Evolutionary conservation across 768 basidiomycete species (phyloP), one percentile per base, ranked within the genome.

Genomic region (Boletus tomentosulus): DNA sequence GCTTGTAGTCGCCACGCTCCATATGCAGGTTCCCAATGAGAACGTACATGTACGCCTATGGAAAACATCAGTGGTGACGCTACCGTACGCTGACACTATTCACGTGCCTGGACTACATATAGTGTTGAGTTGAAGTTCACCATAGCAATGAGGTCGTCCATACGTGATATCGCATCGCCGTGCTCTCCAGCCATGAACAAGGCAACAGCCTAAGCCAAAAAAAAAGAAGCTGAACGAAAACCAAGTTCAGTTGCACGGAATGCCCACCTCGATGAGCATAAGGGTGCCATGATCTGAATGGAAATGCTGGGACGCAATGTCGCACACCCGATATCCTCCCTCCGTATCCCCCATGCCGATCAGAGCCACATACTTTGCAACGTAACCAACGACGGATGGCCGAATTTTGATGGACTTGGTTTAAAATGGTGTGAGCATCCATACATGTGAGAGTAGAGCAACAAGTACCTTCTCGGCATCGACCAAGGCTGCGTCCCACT

Each of bases 161-260:
- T 6, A 4, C 45, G 51, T 3, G 55, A 59, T 44, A 57, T 48
- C 6, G 51, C 58, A 30, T 44, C 33, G 5, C 8, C 28, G 6
- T 49, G n/a, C 5, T 56, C 44, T 30, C 57, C 57, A 5, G 42
- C 46, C 47, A 52, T 41, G 19, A 46, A 56, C 1, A 52, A 7
- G 22, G 56, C 37, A 6, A 58, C n/a, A 2, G 54, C 54, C 57
- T 56, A 12, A 27, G 9, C 3, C 15, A 7, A 7, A 33, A 22
- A n/a, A 19, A 0, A 19, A 22, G 6, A 24, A 43, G 4, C 19
- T 19, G 19, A 19, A 19, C 19, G 19, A 1, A 19, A 19, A 19
- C 19, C 13, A 28, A 53, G 27, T 13, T 19, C 8, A 2, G 19
- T 9, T 16, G 12, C 2, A 3, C 8, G 25, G 4, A n/a, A 30